These are phyloP conservation scores for Naegleria gruberi DNA, from an alignment of 208 protist species.

Conservation along the genomic window DNA sequence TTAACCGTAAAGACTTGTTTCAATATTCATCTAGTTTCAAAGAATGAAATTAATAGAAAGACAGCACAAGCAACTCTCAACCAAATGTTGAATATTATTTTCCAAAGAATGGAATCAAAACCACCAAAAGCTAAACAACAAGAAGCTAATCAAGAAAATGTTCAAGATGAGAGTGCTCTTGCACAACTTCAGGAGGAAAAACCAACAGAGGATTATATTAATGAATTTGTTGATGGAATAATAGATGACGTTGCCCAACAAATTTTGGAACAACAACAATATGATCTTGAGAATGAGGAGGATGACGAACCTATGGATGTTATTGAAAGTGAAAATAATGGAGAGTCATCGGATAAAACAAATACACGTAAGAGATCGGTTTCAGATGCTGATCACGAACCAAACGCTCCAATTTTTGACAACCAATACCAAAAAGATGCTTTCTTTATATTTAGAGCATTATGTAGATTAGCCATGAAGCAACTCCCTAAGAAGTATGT, in stretches of 20 bases:
- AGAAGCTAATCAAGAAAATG: not conserved
- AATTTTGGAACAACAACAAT: conserved; percentile 12
- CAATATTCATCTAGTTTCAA: conserved; percentile 9
- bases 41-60: conserved; percentile 1
- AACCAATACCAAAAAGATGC: conserved; percentile 18
- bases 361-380: not conserved
- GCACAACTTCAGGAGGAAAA: not conserved
- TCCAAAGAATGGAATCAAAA: conserved; percentile 18
- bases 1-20: conserved; percentile 9
- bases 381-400: not conserved
- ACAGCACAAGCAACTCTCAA: not conserved
- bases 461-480: conserved; percentile 1
- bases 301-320: not conserved
- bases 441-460: conserved; percentile 15
- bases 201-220: not conserved
- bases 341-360: not conserved
- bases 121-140: not conserved
- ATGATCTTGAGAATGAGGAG: not conserved
- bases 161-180: not conserved
- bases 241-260: not conserved
- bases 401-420: not conserved
- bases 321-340: not conserved
- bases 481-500: not conserved
- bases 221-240: not conserved
- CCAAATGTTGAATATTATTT: conserved; percentile 21